Percentiles rank a stretch among this genome's conserved stretches.
phyloP scores from a whole-genome alignment of 2,329 filamentous ascomycete species.

The Epichloe sylvatica region DNA sequence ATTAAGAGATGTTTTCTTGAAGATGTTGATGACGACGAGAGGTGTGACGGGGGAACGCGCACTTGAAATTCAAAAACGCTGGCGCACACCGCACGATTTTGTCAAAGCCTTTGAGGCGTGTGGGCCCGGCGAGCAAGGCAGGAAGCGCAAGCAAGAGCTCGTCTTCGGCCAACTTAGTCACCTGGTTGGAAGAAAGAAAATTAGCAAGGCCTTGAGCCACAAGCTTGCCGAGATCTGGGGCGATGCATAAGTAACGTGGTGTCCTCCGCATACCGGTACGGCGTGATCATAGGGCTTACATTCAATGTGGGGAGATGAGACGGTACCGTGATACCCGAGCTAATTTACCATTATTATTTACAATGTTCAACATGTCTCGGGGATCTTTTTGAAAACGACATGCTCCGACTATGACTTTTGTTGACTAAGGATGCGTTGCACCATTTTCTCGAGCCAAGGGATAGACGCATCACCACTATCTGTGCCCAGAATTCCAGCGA shows the following conservation, averaged over 20 bases:
- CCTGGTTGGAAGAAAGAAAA: slow-evolving; percentile 53
- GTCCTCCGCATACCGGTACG: not conserved
- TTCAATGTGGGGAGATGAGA: not conserved
- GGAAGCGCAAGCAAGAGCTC: slow-evolving; percentile 45
- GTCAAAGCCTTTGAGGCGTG: slow-evolving; percentile 53
- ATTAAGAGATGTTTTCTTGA: slow-evolving; percentile 60
- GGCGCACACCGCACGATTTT: slow-evolving; percentile 59
- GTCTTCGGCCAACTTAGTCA: slow-evolving; percentile 42
- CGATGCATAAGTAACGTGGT: slow-evolving; percentile 20
- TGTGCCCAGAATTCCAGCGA: slow-evolving; percentile 53
- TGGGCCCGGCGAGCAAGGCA: slow-evolving; percentile 32
- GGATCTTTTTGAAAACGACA: too few relatives aligned
- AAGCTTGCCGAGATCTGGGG: slow-evolving; percentile 65
- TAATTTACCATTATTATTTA: not conserved
- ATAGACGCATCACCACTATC: slow-evolving; percentile 36
- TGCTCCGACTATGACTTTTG: slow-evolving; percentile 13
- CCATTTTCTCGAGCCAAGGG: slow-evolving; percentile 55
- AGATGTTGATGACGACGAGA: slow-evolving; percentile 73
- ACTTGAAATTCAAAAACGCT: slow-evolving; percentile 64
- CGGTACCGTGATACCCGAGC: not conserved
- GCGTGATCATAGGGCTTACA: too few relatives aligned
- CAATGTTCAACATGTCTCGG: not conserved
- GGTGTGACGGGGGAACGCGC: slow-evolving; percentile 71
- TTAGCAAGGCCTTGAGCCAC: slow-evolving; percentile 49
- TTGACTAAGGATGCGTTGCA: slow-evolving; percentile 61